A percentile compares a stretch with the other conserved stretches of the same genome.
phyloP scores from a whole-genome alignment of 257 asterid species.

The Scutellaria galericulata region DNA sequence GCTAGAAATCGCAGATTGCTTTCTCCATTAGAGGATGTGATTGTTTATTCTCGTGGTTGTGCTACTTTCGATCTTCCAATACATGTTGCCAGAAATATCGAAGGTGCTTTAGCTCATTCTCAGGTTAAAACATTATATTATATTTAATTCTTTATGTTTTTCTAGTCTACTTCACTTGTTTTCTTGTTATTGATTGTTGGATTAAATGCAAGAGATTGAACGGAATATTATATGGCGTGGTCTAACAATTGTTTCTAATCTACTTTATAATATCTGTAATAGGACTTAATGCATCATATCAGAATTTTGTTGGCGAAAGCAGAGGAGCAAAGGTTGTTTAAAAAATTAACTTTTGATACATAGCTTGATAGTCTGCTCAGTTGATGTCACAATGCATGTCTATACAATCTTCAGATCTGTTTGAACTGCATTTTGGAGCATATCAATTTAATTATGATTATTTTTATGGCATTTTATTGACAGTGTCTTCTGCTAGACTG shows the following conservation, averaged over 20 bases:
- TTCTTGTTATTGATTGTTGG: constrained; percentile 7
- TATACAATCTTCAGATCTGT: neutral
- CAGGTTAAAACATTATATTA: too few species aligned
- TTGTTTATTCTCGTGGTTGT: too few species aligned
- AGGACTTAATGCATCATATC: constrained; percentile 85
- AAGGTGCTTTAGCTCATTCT: too few species aligned
- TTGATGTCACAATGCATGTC: neutral
- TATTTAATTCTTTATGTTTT: neutral
- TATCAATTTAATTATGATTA: neutral
- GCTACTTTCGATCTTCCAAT: too few species aligned
- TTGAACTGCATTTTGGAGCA: constrained; percentile 27
- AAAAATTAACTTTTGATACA: constrained; percentile 51
- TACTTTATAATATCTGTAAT: constrained; percentile 23
- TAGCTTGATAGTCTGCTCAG: too few species aligned
- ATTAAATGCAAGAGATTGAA: neutral
- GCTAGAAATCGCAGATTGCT: too few species aligned
- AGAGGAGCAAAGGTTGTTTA: constrained; percentile 89
- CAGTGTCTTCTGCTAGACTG: neutral
- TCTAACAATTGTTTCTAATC: constrained; percentile 10
- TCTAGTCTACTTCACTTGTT: neutral
- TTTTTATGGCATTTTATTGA: constrained; percentile 11
- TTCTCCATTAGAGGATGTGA: too few species aligned
- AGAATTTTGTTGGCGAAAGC: constrained; percentile 86
- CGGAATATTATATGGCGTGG: neutral
- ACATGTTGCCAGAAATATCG: too few species aligned